Conservation (phyloP, 2,329 filamentous ascomycete genomes). For the Graphiopsis chlorocephala region DNA sequence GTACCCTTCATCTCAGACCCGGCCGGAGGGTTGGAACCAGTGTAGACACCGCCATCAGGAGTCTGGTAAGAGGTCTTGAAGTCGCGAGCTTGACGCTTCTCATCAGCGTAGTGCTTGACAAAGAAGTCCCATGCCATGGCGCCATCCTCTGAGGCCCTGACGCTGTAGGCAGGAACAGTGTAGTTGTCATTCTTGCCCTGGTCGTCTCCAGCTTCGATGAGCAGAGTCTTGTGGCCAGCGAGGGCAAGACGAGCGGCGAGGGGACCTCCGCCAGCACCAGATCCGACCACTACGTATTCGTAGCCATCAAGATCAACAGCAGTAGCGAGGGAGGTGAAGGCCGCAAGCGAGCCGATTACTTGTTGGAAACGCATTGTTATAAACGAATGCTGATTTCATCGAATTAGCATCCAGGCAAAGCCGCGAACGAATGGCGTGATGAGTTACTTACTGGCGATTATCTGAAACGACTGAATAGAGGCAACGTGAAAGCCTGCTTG, state of each 20-base stretch:
- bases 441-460: slow-evolving; percentile 9
- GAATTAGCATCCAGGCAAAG: slow-evolving; percentile 15
- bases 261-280: slow-evolving; percentile 57
- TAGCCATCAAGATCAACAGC: slow-evolving; percentile 38
- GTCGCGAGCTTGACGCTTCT: slow-evolving; percentile 53
- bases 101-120: slow-evolving; percentile 59
- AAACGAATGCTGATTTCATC: slow-evolving; percentile 9
- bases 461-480: slow-evolving; percentile 18
- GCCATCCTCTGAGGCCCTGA: slow-evolving; percentile 54
- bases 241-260: slow-evolving; percentile 59
- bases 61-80: slow-evolving; percentile 59
- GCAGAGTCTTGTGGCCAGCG: slow-evolving; percentile 58
- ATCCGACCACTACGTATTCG: slow-evolving; percentile 63
- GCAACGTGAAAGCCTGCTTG: slow-evolving; percentile 16
- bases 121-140: slow-evolving; percentile 62
- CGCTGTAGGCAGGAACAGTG: slow-evolving; percentile 54
- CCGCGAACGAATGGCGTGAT: slow-evolving; percentile 10
- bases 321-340: slow-evolving; percentile 14
- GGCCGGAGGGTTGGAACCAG: slow-evolving; percentile 52
- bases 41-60: slow-evolving; percentile 51
- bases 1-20: slow-evolving; percentile 54
- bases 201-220: slow-evolving; percentile 61
- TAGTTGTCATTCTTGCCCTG: slow-evolving; percentile 51
- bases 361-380: slow-evolving; percentile 18
- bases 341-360: slow-evolving; percentile 18